Evolutionary conservation across 2,329 filamentous ascomycete genomes (phyloP).

Genomic region (Eurotiales sp.): DNA sequence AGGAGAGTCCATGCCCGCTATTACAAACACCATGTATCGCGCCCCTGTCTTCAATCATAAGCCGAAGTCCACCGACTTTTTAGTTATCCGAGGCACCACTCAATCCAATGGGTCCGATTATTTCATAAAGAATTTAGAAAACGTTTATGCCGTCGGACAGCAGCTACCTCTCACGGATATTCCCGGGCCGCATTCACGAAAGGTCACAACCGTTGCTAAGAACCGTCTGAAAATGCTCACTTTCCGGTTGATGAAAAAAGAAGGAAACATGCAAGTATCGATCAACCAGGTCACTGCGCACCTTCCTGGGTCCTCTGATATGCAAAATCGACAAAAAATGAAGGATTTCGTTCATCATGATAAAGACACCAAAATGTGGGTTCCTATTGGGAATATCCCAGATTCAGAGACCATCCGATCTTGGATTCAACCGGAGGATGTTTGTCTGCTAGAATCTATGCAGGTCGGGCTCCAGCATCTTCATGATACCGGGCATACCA

Average conservation of each 20-base stretch:
- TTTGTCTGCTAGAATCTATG: constrained; percentile 93
- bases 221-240: constrained; percentile 95
- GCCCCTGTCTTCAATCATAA: constrained; percentile 89
- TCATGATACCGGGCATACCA: constrained; percentile 82
- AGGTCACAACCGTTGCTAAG: constrained; percentile 95
- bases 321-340: constrained; percentile 93
- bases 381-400: constrained; percentile 70
- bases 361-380: constrained; percentile 84
- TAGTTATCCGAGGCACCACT: constrained; percentile 78
- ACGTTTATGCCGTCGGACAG: constrained; percentile 87
- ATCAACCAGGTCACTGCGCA: constrained; percentile 87
- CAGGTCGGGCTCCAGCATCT: constrained; percentile 90
- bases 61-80: constrained; percentile 74
- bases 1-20: constrained; percentile 82
- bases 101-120: constrained; percentile 73
- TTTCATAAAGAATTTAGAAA: constrained; percentile 84
- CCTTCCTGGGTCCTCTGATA: constrained; percentile 87
- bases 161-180: constrained; percentile 89
- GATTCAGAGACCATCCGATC: constrained; percentile 76
- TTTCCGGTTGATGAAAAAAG: constrained; percentile 80
- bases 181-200: constrained; percentile 86
- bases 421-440: constrained; percentile 93
- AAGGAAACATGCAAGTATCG: constrained; percentile 63
- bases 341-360: constrained; percentile 94
- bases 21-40: constrained; percentile 94